A percentile compares a stretch with the other conserved stretches of the same genome.
These are phyloP conservation scores for Paracamarosporium sp. DNA, from an alignment of 2,329 filamentous ascomycete species.

Conservation along the genomic window DNA sequence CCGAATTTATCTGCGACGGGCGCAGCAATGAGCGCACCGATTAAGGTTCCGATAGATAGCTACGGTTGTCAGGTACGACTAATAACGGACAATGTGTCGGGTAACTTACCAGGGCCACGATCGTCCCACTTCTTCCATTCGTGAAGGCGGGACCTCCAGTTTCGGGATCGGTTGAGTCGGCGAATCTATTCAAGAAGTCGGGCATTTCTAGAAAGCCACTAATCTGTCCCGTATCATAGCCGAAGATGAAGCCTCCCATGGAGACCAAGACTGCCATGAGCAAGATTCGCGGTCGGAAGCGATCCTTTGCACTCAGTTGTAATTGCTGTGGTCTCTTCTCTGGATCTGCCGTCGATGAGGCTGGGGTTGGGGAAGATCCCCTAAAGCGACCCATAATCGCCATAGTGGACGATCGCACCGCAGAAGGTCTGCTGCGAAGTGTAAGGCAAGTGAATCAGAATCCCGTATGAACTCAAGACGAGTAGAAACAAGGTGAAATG, in stretches of 20 bases:
- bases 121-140: conserved; percentile 41
- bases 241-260: conserved; percentile 46
- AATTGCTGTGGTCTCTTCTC: conserved; percentile 39
- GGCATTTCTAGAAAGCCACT: conserved; percentile 46
- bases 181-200: conserved; percentile 39
- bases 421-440: too few relatives aligned
- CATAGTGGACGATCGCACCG: conserved; percentile 25
- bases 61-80: conserved; percentile 10
- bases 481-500: too few relatives aligned
- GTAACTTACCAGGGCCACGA: conserved; percentile 39
- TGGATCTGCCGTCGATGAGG: conserved; percentile 25
- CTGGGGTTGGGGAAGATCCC: conserved; percentile 25
- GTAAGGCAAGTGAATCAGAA: too few relatives aligned
- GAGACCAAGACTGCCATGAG: conserved; percentile 42
- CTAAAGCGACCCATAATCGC: conserved; percentile 27
- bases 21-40: conserved; percentile 68
- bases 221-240: conserved; percentile 46
- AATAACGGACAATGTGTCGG: background rate
- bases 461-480: too few relatives aligned
- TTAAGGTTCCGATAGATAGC: conserved; percentile 76
- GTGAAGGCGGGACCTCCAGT: conserved; percentile 32
- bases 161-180: conserved; percentile 28
- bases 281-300: conserved; percentile 39
- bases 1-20: conserved; percentile 68
- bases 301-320: conserved; percentile 29